Conservation (phyloP, 352 stramenopile species). For the Globisporangium apiculatum region DNA sequence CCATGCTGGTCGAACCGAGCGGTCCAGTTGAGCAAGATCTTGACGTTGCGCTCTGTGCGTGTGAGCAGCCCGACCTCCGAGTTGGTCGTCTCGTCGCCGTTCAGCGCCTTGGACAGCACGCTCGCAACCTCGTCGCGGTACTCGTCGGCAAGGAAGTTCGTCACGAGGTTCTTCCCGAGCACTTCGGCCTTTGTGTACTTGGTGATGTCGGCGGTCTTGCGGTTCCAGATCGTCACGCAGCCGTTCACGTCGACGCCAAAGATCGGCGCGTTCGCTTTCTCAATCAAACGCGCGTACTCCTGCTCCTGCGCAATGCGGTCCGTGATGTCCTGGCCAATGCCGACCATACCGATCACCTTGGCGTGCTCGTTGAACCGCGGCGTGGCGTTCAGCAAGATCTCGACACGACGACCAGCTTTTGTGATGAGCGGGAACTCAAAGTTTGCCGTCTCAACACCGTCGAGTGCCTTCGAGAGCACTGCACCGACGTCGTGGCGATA, state of each 20-base stretch:
- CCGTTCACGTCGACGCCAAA: slow-evolving; percentile 64
- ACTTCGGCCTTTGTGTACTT: slow-evolving; percentile 38
- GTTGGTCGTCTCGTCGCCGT: slow-evolving; percentile 66
- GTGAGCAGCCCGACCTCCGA: slow-evolving; percentile 82
- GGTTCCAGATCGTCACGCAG: slow-evolving; percentile 50
- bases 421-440: slow-evolving; percentile 59
- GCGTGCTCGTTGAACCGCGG: slow-evolving; percentile 69
- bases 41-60: slow-evolving; percentile 48
- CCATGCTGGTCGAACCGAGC: slow-evolving; percentile 62
- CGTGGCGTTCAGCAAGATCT: slow-evolving; percentile 48
- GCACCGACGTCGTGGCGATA: slow-evolving; percentile 23
- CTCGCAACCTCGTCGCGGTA: slow-evolving; percentile 39
- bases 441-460: slow-evolving; percentile 42
- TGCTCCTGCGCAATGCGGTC: slow-evolving; percentile 69
- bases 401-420: slow-evolving; percentile 33
- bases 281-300: slow-evolving; percentile 47
- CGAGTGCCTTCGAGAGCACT: slow-evolving; percentile 29
- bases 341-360: slow-evolving; percentile 80
- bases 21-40: slow-evolving; percentile 69
- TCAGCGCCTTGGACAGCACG: slow-evolving; percentile 49
- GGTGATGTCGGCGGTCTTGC: slow-evolving; percentile 40
- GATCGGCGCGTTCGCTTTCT: slow-evolving; percentile 59
- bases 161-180: slow-evolving; percentile 39
- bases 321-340: slow-evolving; percentile 85
- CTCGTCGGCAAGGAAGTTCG: slow-evolving; percentile 48